These are phyloP conservation scores for Carex arenaria DNA, from an alignment of 202 grass and related monocot genomes.

Conservation along the genomic window DNA sequence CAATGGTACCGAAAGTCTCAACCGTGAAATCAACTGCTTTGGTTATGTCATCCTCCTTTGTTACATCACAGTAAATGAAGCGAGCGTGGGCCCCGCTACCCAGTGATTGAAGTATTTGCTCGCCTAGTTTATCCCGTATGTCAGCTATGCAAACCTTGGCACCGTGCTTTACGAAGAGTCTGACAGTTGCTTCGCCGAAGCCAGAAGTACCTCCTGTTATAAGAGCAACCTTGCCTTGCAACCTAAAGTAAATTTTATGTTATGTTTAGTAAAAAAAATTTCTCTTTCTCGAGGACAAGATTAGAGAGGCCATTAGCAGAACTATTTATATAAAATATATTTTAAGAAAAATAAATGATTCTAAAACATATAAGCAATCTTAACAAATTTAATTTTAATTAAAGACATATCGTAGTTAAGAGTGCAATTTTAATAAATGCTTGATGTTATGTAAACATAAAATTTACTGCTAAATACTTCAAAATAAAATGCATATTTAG, in stretches of 20 bases:
- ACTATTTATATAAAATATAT: no score
- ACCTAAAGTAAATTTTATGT: conserved; percentile 13
- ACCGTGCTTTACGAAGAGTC: conserved; percentile 67
- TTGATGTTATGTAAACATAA: no score
- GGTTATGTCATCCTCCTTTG: conserved; percentile 49
- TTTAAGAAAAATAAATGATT: no score
- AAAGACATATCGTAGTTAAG: no score
- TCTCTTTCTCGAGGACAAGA: no score
- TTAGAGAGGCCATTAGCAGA: no score
- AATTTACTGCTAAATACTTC: no score
- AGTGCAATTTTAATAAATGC: no score
- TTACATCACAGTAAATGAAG: conserved; percentile 72
- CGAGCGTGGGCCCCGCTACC: conserved; percentile 15
- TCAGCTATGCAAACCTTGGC: conserved; percentile 83
- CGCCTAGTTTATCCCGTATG: conserved; percentile 45
- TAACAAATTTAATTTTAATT: no score
- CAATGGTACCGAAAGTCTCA: conserved; percentile 51
- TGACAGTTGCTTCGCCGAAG: conserved; percentile 59
- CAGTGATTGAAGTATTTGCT: conserved; percentile 38
- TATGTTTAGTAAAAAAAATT: no score
- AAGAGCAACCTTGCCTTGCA: conserved; percentile 71
- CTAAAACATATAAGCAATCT: no score
- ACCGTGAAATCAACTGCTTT: conserved; percentile 41
- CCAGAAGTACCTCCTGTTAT: conserved; percentile 61
- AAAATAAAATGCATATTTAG: no score